A percentile compares a stretch with the other conserved stretches of the same genome.
Evolutionary conservation across 139 green algal genomes (phyloP).

Genomic region (Micractinium sp.): DNA sequence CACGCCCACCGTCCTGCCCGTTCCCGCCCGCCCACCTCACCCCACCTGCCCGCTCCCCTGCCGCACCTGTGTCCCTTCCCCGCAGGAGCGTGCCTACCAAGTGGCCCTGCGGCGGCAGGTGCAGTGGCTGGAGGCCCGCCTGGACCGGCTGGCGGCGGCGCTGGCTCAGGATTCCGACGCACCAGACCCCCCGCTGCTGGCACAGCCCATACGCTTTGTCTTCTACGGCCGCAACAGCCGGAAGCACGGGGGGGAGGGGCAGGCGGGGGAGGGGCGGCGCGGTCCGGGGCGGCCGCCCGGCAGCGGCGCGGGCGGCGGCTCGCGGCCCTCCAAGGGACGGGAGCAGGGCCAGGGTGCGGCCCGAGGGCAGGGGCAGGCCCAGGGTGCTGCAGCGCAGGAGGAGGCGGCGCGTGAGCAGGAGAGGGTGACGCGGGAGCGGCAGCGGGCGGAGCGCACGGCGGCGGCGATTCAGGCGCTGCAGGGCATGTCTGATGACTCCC

Average conservation of each 20-base stretch:
- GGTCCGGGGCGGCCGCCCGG: not conserved
- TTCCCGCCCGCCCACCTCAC: not conserved
- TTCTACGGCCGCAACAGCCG: not conserved
- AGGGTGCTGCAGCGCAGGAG: not conserved
- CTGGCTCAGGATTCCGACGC: not conserved
- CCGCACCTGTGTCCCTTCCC: not conserved
- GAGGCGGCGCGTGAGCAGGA: not conserved
- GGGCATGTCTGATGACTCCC: not conserved
- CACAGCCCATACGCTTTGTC: not conserved
- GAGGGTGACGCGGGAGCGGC: not conserved
- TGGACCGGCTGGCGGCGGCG: not conserved
- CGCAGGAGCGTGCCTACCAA: not conserved
- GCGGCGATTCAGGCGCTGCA: not conserved
- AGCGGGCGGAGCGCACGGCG: not conserved
- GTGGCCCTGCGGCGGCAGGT: not conserved
- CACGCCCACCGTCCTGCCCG: not conserved
- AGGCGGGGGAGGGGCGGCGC: not conserved
- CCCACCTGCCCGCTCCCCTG: not conserved
- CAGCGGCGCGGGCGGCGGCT: not conserved
- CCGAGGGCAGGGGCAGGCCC: not conserved
- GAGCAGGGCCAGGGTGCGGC: not conserved
- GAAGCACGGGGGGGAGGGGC: not conserved
- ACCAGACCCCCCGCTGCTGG: not conserved
- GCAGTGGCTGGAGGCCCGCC: not conserved
- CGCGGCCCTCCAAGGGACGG: not conserved